Conservation (phyloP, 495 filamentous ascomycete genomes). For the Penicillium soppii region DNA sequence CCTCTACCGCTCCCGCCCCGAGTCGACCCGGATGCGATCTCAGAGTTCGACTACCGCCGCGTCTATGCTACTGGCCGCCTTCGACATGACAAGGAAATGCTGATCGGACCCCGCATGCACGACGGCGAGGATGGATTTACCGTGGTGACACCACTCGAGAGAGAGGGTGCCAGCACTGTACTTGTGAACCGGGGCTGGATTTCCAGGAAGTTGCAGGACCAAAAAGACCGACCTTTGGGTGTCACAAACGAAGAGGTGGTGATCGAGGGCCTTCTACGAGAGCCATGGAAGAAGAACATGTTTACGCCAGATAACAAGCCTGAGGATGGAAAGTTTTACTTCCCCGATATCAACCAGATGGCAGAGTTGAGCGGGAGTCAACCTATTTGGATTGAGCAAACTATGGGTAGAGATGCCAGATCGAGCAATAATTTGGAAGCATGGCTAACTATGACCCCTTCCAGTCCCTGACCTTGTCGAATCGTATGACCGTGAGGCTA, state of each 20-base stretch:
- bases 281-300: conserved; percentile 95
- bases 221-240: conserved; percentile 57
- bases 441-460: conserved; percentile 16
- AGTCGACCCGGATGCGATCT: conserved; percentile 74
- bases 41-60: conserved; percentile 89
- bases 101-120: conserved; percentile 83
- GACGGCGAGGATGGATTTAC: conserved; percentile 89
- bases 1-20: conserved; percentile 83
- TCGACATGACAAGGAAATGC: conserved; percentile 91
- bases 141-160: conserved; percentile 87
- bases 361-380: conserved; percentile 80
- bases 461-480: conserved; percentile 75
- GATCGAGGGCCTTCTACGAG: conserved; percentile 79
- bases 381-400: conserved; percentile 93
- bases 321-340: conserved; percentile 82
- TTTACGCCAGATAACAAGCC: conserved; percentile 92
- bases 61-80: conserved; percentile 73
- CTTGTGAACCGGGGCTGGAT: conserved; percentile 93
- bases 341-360: conserved; percentile 93
- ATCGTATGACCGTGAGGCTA: conserved; percentile 65
- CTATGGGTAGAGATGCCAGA: conserved; percentile 65
- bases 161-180: conserved; percentile 65
- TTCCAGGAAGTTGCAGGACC: conserved; percentile 61
- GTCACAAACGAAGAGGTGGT: conserved; percentile 66
- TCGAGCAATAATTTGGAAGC: not conserved